Evolutionary conservation across 2,329 filamentous ascomycete species (phyloP).

Genomic region (Nemania abortiva): DNA sequence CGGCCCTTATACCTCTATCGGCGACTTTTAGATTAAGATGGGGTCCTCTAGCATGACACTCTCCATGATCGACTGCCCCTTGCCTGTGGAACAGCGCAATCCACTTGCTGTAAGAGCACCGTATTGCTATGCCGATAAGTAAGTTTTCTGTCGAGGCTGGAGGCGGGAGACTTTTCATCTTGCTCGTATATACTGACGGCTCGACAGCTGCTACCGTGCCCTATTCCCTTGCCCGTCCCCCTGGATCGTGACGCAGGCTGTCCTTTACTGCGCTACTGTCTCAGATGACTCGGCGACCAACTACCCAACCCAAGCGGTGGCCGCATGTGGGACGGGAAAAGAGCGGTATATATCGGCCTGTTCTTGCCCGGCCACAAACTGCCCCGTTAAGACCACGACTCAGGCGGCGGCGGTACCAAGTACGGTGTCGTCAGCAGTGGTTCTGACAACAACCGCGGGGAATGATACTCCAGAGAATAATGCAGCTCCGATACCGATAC

Average conservation of each 20-base stretch:
- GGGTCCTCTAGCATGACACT: not conserved
- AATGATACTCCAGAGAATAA: not conserved
- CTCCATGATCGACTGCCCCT: not conserved
- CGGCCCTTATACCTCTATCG: not conserved
- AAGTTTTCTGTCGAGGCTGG: not conserved
- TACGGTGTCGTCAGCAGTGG: not conserved
- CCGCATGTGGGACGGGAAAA: constrained; percentile 14
- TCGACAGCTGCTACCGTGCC: constrained; percentile 22
- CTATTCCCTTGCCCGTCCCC: constrained; percentile 22
- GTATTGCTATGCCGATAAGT: constrained; percentile 24
- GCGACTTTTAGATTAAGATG: not conserved
- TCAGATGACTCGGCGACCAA: constrained; percentile 21
- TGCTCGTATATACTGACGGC: constrained; percentile 5
- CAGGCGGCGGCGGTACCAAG: not conserved
- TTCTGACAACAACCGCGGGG: not conserved
- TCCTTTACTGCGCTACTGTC: constrained; percentile 21
- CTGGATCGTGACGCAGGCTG: constrained; percentile 11
- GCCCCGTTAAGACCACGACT: not conserved
- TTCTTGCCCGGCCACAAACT: constrained; percentile 29
- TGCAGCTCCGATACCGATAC: not conserved
- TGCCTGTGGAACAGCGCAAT: not conserved
- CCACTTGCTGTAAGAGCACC: not conserved
- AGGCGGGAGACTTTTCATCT: not conserved
- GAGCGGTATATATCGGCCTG: constrained; percentile 26
- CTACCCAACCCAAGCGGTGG: constrained; percentile 20